Evolutionary conservation across 192 early-diverging fungal genomes (phyloP).

Genomic region (Powellomyces hirtus): DNA sequence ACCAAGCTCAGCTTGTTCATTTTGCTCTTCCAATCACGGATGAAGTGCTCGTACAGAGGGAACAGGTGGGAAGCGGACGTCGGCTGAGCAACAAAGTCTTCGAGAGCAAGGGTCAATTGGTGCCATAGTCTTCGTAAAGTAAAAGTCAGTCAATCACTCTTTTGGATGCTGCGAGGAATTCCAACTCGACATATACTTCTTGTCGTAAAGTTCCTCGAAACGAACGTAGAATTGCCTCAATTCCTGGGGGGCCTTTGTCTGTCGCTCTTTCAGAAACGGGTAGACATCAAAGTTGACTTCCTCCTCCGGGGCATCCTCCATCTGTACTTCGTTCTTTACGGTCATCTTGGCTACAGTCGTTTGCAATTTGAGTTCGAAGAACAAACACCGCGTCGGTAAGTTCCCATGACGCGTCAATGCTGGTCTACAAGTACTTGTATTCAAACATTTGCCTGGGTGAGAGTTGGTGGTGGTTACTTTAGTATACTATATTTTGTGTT

Average conservation of each 20-base stretch:
- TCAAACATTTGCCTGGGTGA: too few species aligned
- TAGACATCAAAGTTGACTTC: conserved; percentile 53
- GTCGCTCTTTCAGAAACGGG: conserved; percentile 68
- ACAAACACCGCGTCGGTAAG: too few species aligned
- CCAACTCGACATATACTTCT: conserved; percentile 72
- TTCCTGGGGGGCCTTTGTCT: conserved; percentile 60
- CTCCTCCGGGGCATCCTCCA: conserved; percentile 12
- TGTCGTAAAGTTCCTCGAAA: conserved; percentile 93
- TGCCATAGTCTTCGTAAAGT: conserved; percentile 83
- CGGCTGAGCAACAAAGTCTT: conserved; percentile 77
- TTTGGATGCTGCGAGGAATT: not conserved
- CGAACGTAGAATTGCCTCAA: conserved; percentile 76
- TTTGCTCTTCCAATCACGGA: conserved; percentile 88
- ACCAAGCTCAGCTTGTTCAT: conserved; percentile 95
- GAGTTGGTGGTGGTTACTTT: too few species aligned
- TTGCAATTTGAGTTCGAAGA: too few species aligned
- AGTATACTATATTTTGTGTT: too few species aligned
- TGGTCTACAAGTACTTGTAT: too few species aligned
- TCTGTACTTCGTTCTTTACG: conserved; percentile 8
- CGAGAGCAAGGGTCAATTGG: conserved; percentile 82
- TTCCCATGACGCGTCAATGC: too few species aligned
- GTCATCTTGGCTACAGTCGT: too few species aligned
- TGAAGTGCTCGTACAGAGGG: conserved; percentile 85
- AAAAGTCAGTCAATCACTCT: not conserved
- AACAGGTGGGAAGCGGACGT: conserved; percentile 75